Percentiles rank a stretch among this genome's conserved stretches.
Evolutionary conservation across 2,329 filamentous ascomycete genomes (phyloP).

Genomic region (Sclerotinia borealis): DNA sequence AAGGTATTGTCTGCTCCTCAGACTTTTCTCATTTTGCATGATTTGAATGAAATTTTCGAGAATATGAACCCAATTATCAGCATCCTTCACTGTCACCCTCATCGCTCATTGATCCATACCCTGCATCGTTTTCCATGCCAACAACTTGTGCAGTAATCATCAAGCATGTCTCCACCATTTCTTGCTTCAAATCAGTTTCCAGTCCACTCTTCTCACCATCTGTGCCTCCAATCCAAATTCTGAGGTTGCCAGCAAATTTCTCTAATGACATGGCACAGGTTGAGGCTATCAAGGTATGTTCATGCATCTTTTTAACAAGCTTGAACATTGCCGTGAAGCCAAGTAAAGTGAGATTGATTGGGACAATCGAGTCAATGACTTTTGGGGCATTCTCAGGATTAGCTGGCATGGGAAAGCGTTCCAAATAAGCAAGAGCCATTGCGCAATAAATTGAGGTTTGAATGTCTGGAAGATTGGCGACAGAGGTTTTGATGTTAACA

Average conservation of each 20-base stretch:
- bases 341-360: slow-evolving; percentile 42
- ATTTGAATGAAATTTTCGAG: neutral
- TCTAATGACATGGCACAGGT: slow-evolving; percentile 47
- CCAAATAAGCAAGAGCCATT: slow-evolving; percentile 54
- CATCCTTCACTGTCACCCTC: slow-evolving; percentile 27
- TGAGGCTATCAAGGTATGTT: slow-evolving; percentile 42
- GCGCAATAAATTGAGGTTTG: slow-evolving; percentile 53
- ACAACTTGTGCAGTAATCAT: slow-evolving; percentile 50
- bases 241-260: slow-evolving; percentile 49
- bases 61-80: slow-evolving; percentile 14
- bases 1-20: neutral
- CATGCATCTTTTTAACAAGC: slow-evolving; percentile 48
- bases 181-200: slow-evolving; percentile 44
- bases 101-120: slow-evolving; percentile 54
- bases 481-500: slow-evolving; percentile 41
- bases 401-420: slow-evolving; percentile 37
- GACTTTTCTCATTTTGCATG: neutral
- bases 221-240: slow-evolving; percentile 54
- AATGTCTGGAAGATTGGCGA: slow-evolving; percentile 45
- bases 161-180: slow-evolving; percentile 51
- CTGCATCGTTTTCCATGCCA: slow-evolving; percentile 56
- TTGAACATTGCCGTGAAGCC: slow-evolving; percentile 54
- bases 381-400: slow-evolving; percentile 40
- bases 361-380: slow-evolving; percentile 45
- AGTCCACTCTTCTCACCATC: slow-evolving; percentile 47